Evolutionary conservation across 176 grass and related monocot species (phyloP).

Genomic region (Triticum aestivum): IWGSC_CS_RefSeq_v2.1 NC_057799.1:90203036-90203535

Average conservation of each 20-base stretch:
- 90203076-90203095: too few species aligned
- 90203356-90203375: not conserved
- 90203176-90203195: too few species aligned
- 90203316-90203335: not conserved
- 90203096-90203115: too few species aligned
- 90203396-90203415: slow-evolving; percentile 15
- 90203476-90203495: slow-evolving; percentile 29
- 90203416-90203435: not conserved
- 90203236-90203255: not conserved
- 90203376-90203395: not conserved
- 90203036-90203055: too few species aligned
- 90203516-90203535: slow-evolving; percentile 1
- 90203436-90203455: slow-evolving; percentile 46
- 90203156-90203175: too few species aligned
- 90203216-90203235: not conserved
- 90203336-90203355: not conserved
- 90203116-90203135: too few species aligned
- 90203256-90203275: not conserved
- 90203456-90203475: slow-evolving; percentile 20
- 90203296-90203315: not conserved
- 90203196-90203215: not conserved
- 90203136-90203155: too few species aligned
- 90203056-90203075: too few species aligned
- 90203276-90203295: not conserved
- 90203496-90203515: not conserved